Percentiles rank a stretch among this genome's conserved stretches.
phyloP scores from a whole-genome alignment of 257 asterid genomes.

The Plantago major region DNA sequence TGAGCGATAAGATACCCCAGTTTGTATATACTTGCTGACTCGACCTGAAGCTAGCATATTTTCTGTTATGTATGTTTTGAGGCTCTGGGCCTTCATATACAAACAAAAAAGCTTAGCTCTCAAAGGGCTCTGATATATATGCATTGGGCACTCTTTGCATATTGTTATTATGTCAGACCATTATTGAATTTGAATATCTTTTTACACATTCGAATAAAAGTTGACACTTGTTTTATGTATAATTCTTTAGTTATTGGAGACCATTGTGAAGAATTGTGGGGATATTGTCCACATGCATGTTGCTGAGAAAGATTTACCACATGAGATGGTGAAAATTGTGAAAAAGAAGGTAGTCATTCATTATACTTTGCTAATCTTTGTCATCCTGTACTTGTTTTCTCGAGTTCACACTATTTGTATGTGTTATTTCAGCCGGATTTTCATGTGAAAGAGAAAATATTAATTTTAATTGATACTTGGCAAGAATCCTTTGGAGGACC shows the following conservation, averaged over 20 bases:
- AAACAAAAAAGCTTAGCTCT: too few species aligned
- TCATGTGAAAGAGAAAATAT: conserved; percentile 95
- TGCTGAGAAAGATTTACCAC: conserved; percentile 69
- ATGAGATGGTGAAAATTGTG: conserved; percentile 73
- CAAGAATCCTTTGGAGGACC: conserved; percentile 99
- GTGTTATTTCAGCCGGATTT: conserved; percentile 81
- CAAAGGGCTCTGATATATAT: not conserved
- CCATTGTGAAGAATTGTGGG: conserved; percentile 77
- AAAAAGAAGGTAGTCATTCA: conserved; percentile 60
- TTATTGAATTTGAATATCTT: conserved; percentile 4
- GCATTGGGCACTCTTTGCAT: too few species aligned
- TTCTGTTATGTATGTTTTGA: too few species aligned
- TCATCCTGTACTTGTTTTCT: conserved; percentile 10
- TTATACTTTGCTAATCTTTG: conserved; percentile 7
- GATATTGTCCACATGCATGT: conserved; percentile 78
- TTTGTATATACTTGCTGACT: too few species aligned
- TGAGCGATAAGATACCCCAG: too few species aligned
- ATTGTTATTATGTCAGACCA: not conserved
- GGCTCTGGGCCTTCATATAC: too few species aligned
- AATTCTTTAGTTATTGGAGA: conserved; percentile 61
- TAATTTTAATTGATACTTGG: conserved; percentile 96
- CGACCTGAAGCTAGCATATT: too few species aligned
- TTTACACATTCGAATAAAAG: not conserved
- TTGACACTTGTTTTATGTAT: conserved; percentile 14
- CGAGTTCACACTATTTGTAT: not conserved